phyloP scores from a whole-genome alignment of 352 stramenopile genomes.

The Phytophthora fragariaefolia region DNA sequence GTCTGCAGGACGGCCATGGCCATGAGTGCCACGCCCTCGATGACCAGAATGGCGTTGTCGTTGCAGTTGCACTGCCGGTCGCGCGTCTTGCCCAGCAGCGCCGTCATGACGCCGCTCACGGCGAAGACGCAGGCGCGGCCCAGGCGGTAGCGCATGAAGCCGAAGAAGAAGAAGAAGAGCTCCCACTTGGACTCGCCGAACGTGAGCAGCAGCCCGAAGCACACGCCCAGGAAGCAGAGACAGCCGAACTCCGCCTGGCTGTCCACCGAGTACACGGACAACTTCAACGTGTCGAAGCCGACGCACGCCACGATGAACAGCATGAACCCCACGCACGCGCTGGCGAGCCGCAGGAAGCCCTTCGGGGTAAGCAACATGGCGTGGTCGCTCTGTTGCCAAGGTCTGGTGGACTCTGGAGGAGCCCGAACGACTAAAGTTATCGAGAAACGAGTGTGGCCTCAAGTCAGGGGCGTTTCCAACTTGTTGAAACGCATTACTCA shows the following conservation, averaged over 20 bases:
- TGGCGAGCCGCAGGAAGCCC: constrained; percentile 47
- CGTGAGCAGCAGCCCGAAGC: constrained; percentile 64
- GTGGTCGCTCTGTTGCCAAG: no score
- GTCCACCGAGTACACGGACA: constrained; percentile 43
- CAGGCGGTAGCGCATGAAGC: constrained; percentile 79
- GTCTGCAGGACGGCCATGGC: constrained; percentile 50
- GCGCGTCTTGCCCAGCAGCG: constrained; percentile 64
- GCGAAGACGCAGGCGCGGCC: constrained; percentile 61
- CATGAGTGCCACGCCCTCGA: constrained; percentile 63
- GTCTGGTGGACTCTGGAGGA: no score
- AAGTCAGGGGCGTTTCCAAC: background rate
- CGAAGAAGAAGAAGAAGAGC: constrained; percentile 83
- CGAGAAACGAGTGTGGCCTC: background rate
- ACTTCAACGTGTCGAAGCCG: constrained; percentile 56
- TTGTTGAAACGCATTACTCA: background rate
- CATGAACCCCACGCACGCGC: constrained; percentile 37
- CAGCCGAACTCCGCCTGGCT: constrained; percentile 69
- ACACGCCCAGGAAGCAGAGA: constrained; percentile 74
- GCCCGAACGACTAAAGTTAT: background rate
- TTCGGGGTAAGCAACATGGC: constrained; percentile 34
- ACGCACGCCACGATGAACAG: constrained; percentile 56
- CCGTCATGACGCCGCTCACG: constrained; percentile 68
- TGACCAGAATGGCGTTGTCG: constrained; percentile 56
- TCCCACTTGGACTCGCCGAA: constrained; percentile 71
- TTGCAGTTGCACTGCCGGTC: constrained; percentile 58